A percentile compares a stretch with the other conserved stretches of the same genome.
Evolutionary conservation across 164 flowering plant species (phyloP).

Genomic region (Houttuynia cordata): DNA sequence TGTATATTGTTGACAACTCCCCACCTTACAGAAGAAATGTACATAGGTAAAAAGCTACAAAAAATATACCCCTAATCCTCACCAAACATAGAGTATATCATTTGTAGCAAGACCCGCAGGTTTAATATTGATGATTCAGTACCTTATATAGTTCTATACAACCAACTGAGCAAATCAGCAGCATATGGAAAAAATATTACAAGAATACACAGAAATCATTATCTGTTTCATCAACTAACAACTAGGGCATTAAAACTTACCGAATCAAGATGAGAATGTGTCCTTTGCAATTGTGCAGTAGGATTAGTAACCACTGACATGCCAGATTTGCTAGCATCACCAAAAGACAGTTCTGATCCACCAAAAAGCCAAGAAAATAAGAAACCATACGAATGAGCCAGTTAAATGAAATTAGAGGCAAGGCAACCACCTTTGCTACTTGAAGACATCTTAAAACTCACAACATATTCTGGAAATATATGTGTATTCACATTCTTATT

Average conservation of each 20-base stretch:
- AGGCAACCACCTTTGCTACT: constrained; percentile 48
- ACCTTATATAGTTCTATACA: background rate
- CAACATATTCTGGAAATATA: constrained; percentile 70
- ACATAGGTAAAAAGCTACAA: background rate
- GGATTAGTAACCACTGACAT: constrained; percentile 29
- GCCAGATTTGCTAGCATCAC: constrained; percentile 25
- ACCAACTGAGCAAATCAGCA: background rate
- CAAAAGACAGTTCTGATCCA: constrained; percentile 22
- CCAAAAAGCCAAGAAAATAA: background rate
- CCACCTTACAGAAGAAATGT: constrained; percentile 10
- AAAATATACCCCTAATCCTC: background rate
- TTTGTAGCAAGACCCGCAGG: background rate
- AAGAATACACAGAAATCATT: background rate
- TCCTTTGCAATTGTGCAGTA: constrained; percentile 14
- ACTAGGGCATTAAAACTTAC: constrained; percentile 13
- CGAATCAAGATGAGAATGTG: constrained; percentile 19
- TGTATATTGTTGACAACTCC: constrained; percentile 5
- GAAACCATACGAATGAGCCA: background rate
- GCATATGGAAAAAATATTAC: background rate
- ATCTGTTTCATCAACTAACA: no score
- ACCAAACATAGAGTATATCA: background rate
- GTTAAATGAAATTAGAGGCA: background rate
- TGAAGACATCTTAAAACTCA: constrained; percentile 65
- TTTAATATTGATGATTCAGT: no score
- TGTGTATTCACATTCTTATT: constrained; percentile 68